phyloP scores from a whole-genome alignment of 768 basidiomycete species.

The Mycena alexandri region DNA sequence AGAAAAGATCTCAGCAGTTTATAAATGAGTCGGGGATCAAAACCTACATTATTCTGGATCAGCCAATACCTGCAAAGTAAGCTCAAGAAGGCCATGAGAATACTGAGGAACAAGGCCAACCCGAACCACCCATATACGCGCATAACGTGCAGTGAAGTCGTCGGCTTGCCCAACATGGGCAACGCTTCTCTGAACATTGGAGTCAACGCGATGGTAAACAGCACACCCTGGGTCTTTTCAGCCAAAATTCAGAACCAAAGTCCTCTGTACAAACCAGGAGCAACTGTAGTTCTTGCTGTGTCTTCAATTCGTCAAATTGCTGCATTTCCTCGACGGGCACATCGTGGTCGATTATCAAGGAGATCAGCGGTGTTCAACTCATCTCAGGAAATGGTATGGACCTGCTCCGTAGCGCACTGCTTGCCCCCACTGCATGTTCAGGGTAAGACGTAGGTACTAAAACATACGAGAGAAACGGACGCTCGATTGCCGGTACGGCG shows the following conservation, averaged over 20 bases:
- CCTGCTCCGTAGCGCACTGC: background rate
- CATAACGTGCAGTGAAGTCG: conserved; percentile 5
- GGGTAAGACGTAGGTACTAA: background rate
- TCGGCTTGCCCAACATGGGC: conserved; percentile 12
- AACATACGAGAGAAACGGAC: background rate
- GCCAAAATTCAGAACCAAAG: background rate
- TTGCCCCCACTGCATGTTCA: background rate
- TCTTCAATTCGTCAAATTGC: conserved; percentile 8
- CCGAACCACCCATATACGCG: conserved; percentile 23
- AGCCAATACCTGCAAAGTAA: conserved; percentile 18
- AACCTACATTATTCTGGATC: conserved; percentile 17
- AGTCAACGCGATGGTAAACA: conserved; percentile 6
- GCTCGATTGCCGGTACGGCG: conserved; percentile 16
- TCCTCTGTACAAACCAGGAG: conserved; percentile 5
- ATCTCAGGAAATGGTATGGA: background rate
- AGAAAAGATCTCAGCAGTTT: background rate
- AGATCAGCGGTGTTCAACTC: background rate
- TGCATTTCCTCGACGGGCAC: background rate
- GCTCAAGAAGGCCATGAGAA: background rate
- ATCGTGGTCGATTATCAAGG: background rate
- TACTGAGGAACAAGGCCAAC: background rate
- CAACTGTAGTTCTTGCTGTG: conserved; percentile 23
- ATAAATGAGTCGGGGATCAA: background rate
- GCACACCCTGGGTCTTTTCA: conserved; percentile 11
- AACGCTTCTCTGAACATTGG: conserved; percentile 1